Conservation (phyloP, 2,329 filamentous ascomycete species). For the Septoria petroselini region DNA sequence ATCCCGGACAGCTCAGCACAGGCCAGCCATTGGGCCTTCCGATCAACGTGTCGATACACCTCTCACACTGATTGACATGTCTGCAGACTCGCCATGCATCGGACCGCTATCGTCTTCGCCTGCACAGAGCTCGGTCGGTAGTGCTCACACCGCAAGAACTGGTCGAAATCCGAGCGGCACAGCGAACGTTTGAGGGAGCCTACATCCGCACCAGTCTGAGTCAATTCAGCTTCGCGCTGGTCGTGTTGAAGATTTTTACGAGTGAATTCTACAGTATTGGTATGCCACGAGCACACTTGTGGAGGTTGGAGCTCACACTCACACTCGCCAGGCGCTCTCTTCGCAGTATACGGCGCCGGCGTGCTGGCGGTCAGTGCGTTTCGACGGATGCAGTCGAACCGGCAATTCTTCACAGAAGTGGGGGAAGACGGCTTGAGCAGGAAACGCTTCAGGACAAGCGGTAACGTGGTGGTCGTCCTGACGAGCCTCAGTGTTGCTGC, state of each 20-base stretch:
- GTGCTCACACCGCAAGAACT: slow-evolving; percentile 79
- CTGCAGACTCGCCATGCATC: slow-evolving; percentile 57
- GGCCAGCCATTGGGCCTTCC: no score
- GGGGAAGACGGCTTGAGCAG: slow-evolving; percentile 59
- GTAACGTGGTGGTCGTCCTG: slow-evolving; percentile 62
- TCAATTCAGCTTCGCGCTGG: slow-evolving; percentile 90
- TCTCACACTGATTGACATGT: background rate
- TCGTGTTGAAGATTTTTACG: slow-evolving; percentile 96
- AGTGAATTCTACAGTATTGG: slow-evolving; percentile 95
- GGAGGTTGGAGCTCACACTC: background rate
- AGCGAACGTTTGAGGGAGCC: slow-evolving; percentile 94
- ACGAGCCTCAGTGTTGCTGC: slow-evolving; percentile 61
- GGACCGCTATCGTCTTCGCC: slow-evolving; percentile 72
- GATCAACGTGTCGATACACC: background rate
- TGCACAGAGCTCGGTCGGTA: slow-evolving; percentile 80
- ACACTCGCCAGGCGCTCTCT: slow-evolving; percentile 60
- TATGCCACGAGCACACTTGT: slow-evolving; percentile 9
- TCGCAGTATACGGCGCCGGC: slow-evolving; percentile 84
- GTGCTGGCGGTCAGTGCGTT: slow-evolving; percentile 81
- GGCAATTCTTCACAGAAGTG: slow-evolving; percentile 77
- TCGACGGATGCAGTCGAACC: slow-evolving; percentile 84
- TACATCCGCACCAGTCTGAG: slow-evolving; percentile 93
- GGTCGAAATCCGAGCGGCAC: slow-evolving; percentile 89
- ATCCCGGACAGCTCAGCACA: no score
- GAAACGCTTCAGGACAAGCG: slow-evolving; percentile 61